These are phyloP conservation scores for Taphrina populina DNA, from an alignment of 1,139 yeast genomes.

Conservation along the genomic window DNA sequence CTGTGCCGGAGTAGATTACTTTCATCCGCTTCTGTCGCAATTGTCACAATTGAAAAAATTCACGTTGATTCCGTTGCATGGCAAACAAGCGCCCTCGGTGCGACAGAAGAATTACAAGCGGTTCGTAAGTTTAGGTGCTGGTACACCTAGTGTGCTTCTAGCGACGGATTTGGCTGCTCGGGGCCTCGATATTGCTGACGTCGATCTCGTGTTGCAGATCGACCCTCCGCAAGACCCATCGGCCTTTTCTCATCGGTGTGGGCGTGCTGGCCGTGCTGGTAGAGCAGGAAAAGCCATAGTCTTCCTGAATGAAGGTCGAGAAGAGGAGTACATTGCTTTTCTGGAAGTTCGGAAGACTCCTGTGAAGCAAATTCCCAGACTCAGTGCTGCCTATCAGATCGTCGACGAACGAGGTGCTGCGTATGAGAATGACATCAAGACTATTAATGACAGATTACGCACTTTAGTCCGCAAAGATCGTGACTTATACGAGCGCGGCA, in stretches of 20 bases:
- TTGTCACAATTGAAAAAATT: constrained; percentile 39
- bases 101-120: constrained; percentile 66
- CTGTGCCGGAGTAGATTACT: constrained; percentile 74
- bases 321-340: constrained; percentile 77
- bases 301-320: constrained; percentile 68
- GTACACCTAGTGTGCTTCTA: constrained; percentile 59
- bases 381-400: constrained; percentile 23
- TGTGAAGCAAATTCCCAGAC: constrained; percentile 44
- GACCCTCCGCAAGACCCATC: constrained; percentile 93
- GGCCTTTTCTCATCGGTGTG: constrained; percentile 83
- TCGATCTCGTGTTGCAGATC: constrained; percentile 78
- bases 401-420: constrained; percentile 41
- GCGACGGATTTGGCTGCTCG: constrained; percentile 68
- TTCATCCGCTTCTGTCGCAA: constrained; percentile 56
- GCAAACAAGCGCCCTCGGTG: constrained; percentile 73
- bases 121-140: constrained; percentile 52
- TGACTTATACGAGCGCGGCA: constrained; percentile 48
- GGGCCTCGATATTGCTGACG: constrained; percentile 90
- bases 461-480: constrained; percentile 31
- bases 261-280: constrained; percentile 91
- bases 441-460: constrained; percentile 17
- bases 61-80: constrained; percentile 71
- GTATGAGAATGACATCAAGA: constrained; percentile 34
- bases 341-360: constrained; percentile 70
- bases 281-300: constrained; percentile 75